Evolutionary conservation across 169 alveolate species (phyloP), one percentile per base, ranked within the genome.

Genomic region (Babesia bovis): DNA sequence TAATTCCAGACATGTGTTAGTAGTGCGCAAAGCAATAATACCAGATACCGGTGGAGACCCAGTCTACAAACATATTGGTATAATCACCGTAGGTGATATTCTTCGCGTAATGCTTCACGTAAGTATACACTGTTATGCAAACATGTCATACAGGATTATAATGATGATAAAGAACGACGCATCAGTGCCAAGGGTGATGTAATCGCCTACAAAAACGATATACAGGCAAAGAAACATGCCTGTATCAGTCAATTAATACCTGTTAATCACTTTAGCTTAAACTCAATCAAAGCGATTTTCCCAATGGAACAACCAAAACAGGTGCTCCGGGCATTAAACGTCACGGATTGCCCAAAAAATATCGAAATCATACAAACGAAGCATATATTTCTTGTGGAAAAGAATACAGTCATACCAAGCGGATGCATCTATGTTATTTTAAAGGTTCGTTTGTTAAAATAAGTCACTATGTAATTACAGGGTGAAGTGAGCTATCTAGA

Each of bases 21-120:
- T 82, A 25, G 93, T 88, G 0, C 72, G 93, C 35, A 74, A 84
- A 26, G 91, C 77, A 6, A 56, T 79, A 17, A 49, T 57, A 41
- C 84, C 82, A 13, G 49, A 47, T 6, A 36, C 60, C 25, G 50
- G 60, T 40, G 84, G 75, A 33, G 93, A 88, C 38, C 93, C 93
- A 4, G 32, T 33, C 15, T 88, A 88, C 66, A 44, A 82, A 28
- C 93, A 88, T 33, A 72, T 84, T 13, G 93, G 93, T 0, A 88
- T 88, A 2, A 75, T 84, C 32, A 88, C 93, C 32, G 30, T 88
- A 33, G 85, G 73, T 21, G 84, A 71, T 67, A 40, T 81, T 25
- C 32, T 81, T 17, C 66, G 66, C n/a, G 41, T 70, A 7, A 81
- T 81, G 38, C 32, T 67, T 10, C 83, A 71, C 56, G 88, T 81